Evolutionary conservation across 306 rosid species (phyloP), one percentile per base, ranked within the genome.

Genomic region (Vachellia pachyceras): DNA sequence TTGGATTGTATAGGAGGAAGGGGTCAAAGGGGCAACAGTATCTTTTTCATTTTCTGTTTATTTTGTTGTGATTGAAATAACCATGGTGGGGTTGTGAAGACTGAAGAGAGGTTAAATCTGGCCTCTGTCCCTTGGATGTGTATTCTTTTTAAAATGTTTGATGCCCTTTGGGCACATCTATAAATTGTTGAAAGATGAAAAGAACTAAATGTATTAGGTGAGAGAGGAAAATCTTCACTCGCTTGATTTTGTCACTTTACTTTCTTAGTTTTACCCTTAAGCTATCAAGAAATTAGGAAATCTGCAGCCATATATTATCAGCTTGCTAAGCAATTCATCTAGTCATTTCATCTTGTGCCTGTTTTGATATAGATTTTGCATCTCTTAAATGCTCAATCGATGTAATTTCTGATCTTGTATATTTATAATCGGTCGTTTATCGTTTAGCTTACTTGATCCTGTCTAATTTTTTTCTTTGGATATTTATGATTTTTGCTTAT

Each of bases 221-320:
- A 70, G 50, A 83, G 87, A 81, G 90, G 86, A 87, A 82, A 87
- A 87, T 84, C 82, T 84, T 78, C 80, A 75, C 75, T 65, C 60
- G n/a, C 70, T 75, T 82, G 50, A 44, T 84, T 86, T 78, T 80
- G 36, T 65, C 47, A 73, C 63, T 75, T 80, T 15, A 73, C 70
- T 57, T 69, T 41, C 60, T 72, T 75, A 41, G 14, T 47, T 45
- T 57, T 17, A 25, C 49, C 57, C 20, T 65, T 55, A 15, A 42
- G 39, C 13, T 73, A 5, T 65, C 55, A 60, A 37, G 41, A n/a
- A 57, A 36, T 74, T 44, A 3, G 29, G 33, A 54, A 18, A 7
- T 18, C 61, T 54, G 22, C 20, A 17, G 58, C 23, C 17, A 15
- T 50, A 6, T 6, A n/a, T 54, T 6, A 52, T 52, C 60, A n/a